Base-by-base conservation (phyloP, 108 stramenopile species). In the Cyclotella atomus region DNA sequence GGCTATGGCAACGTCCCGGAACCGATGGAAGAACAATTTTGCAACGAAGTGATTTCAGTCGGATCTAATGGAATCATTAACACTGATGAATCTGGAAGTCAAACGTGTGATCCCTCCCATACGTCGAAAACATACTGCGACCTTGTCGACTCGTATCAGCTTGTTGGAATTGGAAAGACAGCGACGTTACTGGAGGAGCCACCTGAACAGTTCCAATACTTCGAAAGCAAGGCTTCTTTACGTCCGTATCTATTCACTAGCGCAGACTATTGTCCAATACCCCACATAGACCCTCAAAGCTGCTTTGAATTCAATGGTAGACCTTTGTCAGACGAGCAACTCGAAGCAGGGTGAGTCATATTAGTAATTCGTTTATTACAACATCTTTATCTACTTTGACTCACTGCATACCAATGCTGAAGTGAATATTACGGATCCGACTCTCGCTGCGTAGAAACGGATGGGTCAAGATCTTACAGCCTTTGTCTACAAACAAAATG, bases 21-120 rank as follows among this genome's bases (percentile, higher is more conserved):
- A 33, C 65, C 82, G 2, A 88, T 92, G 73, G 38, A 69, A 44
- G 83, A 68, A n/a, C 59, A 53, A 14, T 92, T 95, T 65, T 95
- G 93, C 77, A 91, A 89, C 61, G 20, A 19, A 21, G 21, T 70
- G 20, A 81, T 62, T 2, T 38, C 67, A 8, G 25, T 78, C 6
- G 45, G 71, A 20, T 29, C 59, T 10, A 57, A 34, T 27, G 77
- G 73, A 3, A 23, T 35, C 5, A 73, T 82, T 35, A 19, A 73
- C 21, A 15, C 50, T 3, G 30, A 19, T 12, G 3, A 30, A 62
- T 68, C 73, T 5, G 73, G 77, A 29, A 19, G 76, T 21, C 78
- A 79, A 53, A 75, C 66, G 9, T 83, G 82, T 47, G 82, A 83
- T 47, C 82, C 82, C 7, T 74, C 77, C 9, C 82, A 83, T 43